These are phyloP conservation scores for Podaxis carcinomalis DNA, from an alignment of 768 basidiomycete species.

Conservation along the genomic window DNA sequence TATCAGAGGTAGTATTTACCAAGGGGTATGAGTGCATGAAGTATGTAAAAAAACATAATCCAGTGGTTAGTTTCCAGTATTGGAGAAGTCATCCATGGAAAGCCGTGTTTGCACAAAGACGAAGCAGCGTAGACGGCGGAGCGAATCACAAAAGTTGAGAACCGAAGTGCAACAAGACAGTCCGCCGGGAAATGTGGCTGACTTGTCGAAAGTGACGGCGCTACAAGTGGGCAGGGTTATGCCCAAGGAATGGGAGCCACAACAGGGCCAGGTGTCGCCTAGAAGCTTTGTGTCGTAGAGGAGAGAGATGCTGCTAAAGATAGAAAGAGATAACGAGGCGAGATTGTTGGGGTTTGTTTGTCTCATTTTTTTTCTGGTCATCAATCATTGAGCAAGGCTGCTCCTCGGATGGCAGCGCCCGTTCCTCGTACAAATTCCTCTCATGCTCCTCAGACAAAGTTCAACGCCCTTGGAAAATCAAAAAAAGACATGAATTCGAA, in stretches of 20 bases:
- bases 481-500: slow-evolving; percentile 25
- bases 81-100: too few relatives aligned
- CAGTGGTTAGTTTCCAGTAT: too few relatives aligned
- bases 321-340: slow-evolving; percentile 11
- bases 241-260: neutral
- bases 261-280: neutral
- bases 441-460: slow-evolving; percentile 12
- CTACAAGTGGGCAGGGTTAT: neutral
- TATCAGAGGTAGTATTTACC: too few relatives aligned
- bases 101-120: too few relatives aligned
- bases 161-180: too few relatives aligned
- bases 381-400: slow-evolving; percentile 5
- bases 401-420: slow-evolving; percentile 14
- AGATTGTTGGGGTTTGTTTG: slow-evolving; percentile 31
- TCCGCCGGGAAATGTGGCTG: too few relatives aligned
- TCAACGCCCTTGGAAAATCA: slow-evolving; percentile 13
- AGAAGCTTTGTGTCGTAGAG: neutral
- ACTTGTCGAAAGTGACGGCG: too few relatives aligned
- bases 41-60: too few relatives aligned
- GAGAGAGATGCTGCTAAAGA: neutral
- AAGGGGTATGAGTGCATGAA: too few relatives aligned
- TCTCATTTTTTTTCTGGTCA: slow-evolving; percentile 28
- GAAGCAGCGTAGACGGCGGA: too few relatives aligned
- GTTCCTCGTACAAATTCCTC: slow-evolving; percentile 10
- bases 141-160: too few relatives aligned